A percentile compares a stretch with the other conserved stretches of the same genome.
Evolutionary conservation across 2,329 filamentous ascomycete genomes (phyloP).

Genomic region (Raffaelea ambrosiae): DNA sequence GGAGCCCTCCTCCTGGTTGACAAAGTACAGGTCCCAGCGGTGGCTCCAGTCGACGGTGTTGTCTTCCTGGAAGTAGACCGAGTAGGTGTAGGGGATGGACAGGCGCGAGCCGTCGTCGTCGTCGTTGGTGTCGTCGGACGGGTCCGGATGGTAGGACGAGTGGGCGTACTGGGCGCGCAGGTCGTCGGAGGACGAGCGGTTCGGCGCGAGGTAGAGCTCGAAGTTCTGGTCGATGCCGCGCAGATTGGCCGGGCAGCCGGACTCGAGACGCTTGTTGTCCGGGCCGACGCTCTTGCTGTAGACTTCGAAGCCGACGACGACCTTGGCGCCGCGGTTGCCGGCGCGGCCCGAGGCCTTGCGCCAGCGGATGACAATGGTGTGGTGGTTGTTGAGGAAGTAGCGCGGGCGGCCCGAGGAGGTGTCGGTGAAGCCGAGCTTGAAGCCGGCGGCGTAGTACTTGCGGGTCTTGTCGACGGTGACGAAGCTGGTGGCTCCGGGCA

Average conservation of each 20-base stretch:
- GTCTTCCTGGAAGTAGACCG: constrained; percentile 82
- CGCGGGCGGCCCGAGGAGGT: constrained; percentile 48
- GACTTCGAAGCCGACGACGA: constrained; percentile 83
- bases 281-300: constrained; percentile 75
- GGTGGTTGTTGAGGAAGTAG: constrained; percentile 80
- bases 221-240: constrained; percentile 55
- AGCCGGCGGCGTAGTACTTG: constrained; percentile 85
- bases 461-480: constrained; percentile 75
- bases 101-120: constrained; percentile 57
- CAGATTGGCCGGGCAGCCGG: constrained; percentile 61
- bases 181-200: constrained; percentile 44
- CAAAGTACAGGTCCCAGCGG: constrained; percentile 85
- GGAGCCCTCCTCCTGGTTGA: constrained; percentile 73
- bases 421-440: constrained; percentile 77
- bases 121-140: constrained; percentile 44
- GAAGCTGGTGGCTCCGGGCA: constrained; percentile 82
- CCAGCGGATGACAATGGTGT: constrained; percentile 75
- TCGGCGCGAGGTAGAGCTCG: constrained; percentile 59
- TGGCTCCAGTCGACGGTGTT: constrained; percentile 71
- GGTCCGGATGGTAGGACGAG: constrained; percentile 50
- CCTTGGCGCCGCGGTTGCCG: constrained; percentile 63
- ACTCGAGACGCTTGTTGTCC: constrained; percentile 46
- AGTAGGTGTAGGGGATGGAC: constrained; percentile 78
- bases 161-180: constrained; percentile 39
- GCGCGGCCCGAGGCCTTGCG: constrained; percentile 60